Evolutionary conservation across 768 basidiomycete species (phyloP), one percentile per base, ranked within the genome.

Genomic region (Mycena galopus): DNA sequence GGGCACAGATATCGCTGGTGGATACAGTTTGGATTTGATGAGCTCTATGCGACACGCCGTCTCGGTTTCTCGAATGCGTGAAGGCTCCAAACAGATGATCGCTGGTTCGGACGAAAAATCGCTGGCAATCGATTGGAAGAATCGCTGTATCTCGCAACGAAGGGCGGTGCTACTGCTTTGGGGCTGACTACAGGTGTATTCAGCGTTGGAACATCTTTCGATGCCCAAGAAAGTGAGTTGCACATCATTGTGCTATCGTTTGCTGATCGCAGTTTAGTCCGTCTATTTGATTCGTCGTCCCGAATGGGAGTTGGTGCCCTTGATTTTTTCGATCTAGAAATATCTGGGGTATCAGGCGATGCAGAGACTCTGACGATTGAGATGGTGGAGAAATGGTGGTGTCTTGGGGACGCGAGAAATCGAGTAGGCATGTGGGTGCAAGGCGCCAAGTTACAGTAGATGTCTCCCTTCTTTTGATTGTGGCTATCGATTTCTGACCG

Each of bases 301-400:
- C 77, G 81, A 4, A 60, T 70, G 0, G 93, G 92, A 3, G 79
- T 90, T 3, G 95, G 94, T 0, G 82, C 85, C 3, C 85, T 96
- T 10, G 94, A 96, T 77, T 92, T 94, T 76, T 91, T 95, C 75
- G 91, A 89, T 63, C 72, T 81, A 19, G 82, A 83, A 62, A 23
- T 30, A 29, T 76, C 58, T 21, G 69, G 35, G 47, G 63, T 29
- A 30, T 76, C 58, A n/a, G 69, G 35, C 47, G 61, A 19, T 64
- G 60, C 65, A 73, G 65, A 8, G 71, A 42, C 61, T 67, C 65
- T 87, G 64, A 81, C 81, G 9, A 77, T 84, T 51, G 92, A 92
- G 61, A 83, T 89, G 81, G 74, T 96, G 27, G 96, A 97, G 81
- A 94, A 93, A 78, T 96, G 96, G 96, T 97, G 95, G 94, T 94